A percentile compares a stretch with the other conserved stretches of the same genome.
Conservation (phyloP, 2,329 filamentous ascomycete genomes). For the Pseudogymnoascus sp. region DNA sequence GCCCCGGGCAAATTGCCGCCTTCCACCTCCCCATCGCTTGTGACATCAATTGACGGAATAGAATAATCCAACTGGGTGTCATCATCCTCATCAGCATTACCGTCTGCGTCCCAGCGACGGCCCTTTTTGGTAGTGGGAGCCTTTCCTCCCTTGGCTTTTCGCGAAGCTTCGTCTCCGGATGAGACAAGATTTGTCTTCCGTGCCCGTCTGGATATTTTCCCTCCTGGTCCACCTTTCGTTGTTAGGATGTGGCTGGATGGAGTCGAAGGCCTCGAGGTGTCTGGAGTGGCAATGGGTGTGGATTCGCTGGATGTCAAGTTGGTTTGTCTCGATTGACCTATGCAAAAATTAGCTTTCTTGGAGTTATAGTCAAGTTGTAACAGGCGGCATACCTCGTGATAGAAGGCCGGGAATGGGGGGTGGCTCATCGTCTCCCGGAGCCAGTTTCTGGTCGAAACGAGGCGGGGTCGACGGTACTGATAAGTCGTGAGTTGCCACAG, state of each 20-base stretch:
- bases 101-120: conserved; percentile 87
- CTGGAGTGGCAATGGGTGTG: conserved; percentile 64
- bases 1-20: conserved; percentile 47
- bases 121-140: conserved; percentile 68
- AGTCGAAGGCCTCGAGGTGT: conserved; percentile 72
- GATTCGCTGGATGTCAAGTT: conserved; percentile 44
- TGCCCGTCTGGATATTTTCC: conserved; percentile 73
- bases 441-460: conserved; percentile 23
- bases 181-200: conserved; percentile 62
- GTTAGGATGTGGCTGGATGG: conserved; percentile 63
- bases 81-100: conserved; percentile 73
- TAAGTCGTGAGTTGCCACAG: conserved; percentile 33
- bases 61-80: conserved; percentile 85
- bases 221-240: conserved; percentile 66
- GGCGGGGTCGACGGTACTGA: conserved; percentile 23
- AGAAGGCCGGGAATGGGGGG: conserved; percentile 39
- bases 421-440: conserved; percentile 39
- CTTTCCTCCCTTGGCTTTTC: conserved; percentile 49
- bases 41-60: conserved; percentile 46
- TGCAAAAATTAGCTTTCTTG: conserved; percentile 11
- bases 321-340: conserved; percentile 27
- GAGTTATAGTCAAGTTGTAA: background rate
- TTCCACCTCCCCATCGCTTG: conserved; percentile 44
- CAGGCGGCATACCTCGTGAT: conserved; percentile 22
- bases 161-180: conserved; percentile 73